A percentile compares a stretch with the other conserved stretches of the same genome.
These are phyloP conservation scores for Phaeosphaeria sp. DNA, from an alignment of 2,329 filamentous ascomycete species.

Conservation along the genomic window DNA sequence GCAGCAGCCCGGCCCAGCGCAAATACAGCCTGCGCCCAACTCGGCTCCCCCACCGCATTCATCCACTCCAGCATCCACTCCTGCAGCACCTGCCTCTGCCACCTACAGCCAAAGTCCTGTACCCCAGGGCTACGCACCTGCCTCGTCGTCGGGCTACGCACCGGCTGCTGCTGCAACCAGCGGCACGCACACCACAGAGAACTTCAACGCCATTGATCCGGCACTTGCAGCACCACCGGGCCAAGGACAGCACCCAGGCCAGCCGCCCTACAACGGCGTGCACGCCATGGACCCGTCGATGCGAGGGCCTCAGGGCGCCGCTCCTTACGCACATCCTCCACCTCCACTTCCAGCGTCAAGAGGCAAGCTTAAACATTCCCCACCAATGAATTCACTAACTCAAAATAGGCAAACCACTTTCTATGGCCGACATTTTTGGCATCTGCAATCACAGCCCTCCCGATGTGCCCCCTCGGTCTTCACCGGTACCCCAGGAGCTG, in stretches of 20 bases:
- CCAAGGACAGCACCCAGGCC: constrained; percentile 36
- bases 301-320: constrained; percentile 30
- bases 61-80: constrained; percentile 36
- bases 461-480: constrained; percentile 38
- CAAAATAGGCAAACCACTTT: constrained; percentile 42
- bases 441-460: constrained; percentile 46
- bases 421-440: constrained; percentile 42
- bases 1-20: constrained; percentile 71
- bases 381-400: neutral
- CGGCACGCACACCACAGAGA: constrained; percentile 58
- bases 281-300: constrained; percentile 43
- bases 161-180: constrained; percentile 42
- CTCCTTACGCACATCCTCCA: constrained; percentile 17
- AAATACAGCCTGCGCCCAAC: constrained; percentile 74
- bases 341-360: constrained; percentile 31
- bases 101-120: constrained; percentile 48
- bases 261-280: constrained; percentile 40
- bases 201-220: constrained; percentile 68
- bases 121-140: constrained; percentile 53
- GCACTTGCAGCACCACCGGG: constrained; percentile 61
- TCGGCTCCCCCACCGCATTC: constrained; percentile 46
- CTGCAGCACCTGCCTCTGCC: constrained; percentile 40
- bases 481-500: constrained; percentile 35
- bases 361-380: constrained; percentile 27
- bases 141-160: constrained; percentile 52